Evolutionary conservation across 2,329 filamentous ascomycete species (phyloP).

Genomic region (Rhynchosporium agropyri): DNA sequence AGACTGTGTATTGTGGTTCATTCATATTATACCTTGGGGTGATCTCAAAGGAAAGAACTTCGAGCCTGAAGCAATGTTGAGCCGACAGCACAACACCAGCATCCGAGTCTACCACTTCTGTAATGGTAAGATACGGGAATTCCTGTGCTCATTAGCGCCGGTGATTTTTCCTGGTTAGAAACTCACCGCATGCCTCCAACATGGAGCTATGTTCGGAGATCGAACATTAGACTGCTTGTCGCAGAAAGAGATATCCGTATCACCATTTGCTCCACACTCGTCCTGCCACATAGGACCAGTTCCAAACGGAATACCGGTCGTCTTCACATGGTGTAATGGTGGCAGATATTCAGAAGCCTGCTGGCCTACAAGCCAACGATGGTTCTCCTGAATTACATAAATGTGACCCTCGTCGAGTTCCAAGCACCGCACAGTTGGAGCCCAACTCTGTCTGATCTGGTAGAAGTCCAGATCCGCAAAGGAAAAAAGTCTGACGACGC

Average conservation of each 20-base stretch:
- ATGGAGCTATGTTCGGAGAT: slow-evolving; percentile 47
- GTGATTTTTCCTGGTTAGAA: neutral
- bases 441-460: slow-evolving; percentile 54
- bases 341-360: slow-evolving; percentile 48
- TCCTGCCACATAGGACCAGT: slow-evolving; percentile 55
- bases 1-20: slow-evolving; percentile 43
- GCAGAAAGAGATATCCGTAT: slow-evolving; percentile 36
- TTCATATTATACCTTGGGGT: slow-evolving; percentile 44
- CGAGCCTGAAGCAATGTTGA: slow-evolving; percentile 51
- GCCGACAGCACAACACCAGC: slow-evolving; percentile 52
- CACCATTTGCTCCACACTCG: slow-evolving; percentile 46
- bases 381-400: slow-evolving; percentile 60
- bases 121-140: slow-evolving; percentile 54
- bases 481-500: slow-evolving; percentile 52
- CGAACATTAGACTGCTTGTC: slow-evolving; percentile 26
- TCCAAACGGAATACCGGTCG: slow-evolving; percentile 57
- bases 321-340: slow-evolving; percentile 50
- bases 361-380: slow-evolving; percentile 52
- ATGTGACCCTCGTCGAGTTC: slow-evolving; percentile 51
- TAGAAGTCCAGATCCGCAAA: slow-evolving; percentile 56
- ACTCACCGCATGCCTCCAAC: slow-evolving; percentile 53
- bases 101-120: slow-evolving; percentile 48
- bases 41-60: slow-evolving; percentile 50
- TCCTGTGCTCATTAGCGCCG: slow-evolving; percentile 40
- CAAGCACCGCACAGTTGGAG: slow-evolving; percentile 53